phyloP scores from a whole-genome alignment of 2,329 filamentous ascomycete genomes.

The Pseudomassariella vexata region DNA sequence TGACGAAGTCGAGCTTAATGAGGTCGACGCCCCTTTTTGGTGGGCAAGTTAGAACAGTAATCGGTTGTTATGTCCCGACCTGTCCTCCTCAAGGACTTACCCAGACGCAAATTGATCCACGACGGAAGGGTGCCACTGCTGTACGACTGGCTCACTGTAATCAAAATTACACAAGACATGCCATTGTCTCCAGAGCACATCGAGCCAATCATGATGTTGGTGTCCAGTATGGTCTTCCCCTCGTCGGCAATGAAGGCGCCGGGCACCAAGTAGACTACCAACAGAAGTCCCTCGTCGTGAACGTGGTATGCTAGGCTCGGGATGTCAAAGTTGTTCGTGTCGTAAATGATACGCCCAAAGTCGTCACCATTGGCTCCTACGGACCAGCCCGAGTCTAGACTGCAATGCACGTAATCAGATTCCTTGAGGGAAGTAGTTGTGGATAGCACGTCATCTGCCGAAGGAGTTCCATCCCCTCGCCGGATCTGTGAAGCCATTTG shows the following conservation, averaged over 20 bases:
- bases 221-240: constrained; percentile 17
- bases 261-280: constrained; percentile 21
- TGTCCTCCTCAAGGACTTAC: constrained; percentile 6
- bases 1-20: constrained; percentile 22
- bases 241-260: constrained; percentile 16
- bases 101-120: constrained; percentile 19
- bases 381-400: constrained; percentile 22
- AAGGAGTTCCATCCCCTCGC: constrained; percentile 19
- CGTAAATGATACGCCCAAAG: constrained; percentile 18
- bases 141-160: constrained; percentile 16
- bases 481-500: constrained; percentile 14
- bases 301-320: constrained; percentile 15
- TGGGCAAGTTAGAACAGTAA: too few species aligned
- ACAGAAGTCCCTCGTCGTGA: constrained; percentile 14
- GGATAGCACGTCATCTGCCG: constrained; percentile 14
- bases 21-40: constrained; percentile 20
- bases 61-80: neutral
- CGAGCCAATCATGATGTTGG: constrained; percentile 16
- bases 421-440: constrained; percentile 8
- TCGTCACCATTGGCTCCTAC: constrained; percentile 15
- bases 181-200: constrained; percentile 12
- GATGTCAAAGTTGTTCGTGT: constrained; percentile 16
- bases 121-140: constrained; percentile 21
- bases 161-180: constrained; percentile 17
- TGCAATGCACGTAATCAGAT: constrained; percentile 18